Base-by-base conservation (phyloP, 1,284 basidiomycete genomes). In the Irpex sp. region DNA sequence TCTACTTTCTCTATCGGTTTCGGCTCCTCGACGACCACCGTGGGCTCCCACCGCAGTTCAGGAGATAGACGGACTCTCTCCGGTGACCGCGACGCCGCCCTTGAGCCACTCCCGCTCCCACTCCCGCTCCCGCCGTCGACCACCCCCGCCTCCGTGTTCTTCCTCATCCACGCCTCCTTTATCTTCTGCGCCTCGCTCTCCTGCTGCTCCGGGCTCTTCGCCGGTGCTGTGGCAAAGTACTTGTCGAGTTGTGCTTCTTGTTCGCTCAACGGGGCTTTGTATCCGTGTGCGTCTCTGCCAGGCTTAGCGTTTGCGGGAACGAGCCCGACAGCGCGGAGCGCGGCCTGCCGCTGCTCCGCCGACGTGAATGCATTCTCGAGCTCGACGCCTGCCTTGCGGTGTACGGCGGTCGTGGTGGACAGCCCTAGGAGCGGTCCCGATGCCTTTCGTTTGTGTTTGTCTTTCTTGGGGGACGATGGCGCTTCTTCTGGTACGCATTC, bases 221-320 rank as follows among this genome's bases (percentile, higher is more conserved):
- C 19, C 8, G 68, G 64, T 21, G 71, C 60, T 3, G 71, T 66
- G 2, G 70, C 64, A 59, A 67, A 68, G 8, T 70, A 68, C 17
- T 68, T 62, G 65, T 76, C 73, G 38, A 70, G 68, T 49, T 71
- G 72, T 44, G 67, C 70, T 66, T 76, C 75, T 57, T 75, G 68
- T 60, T 74, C 71, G 57, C 74, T 75, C n/a, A 76, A 64, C 31
- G 71, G 64, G 31, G 67, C 65, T 44, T 66, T 65, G 60, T 57
- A 70, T 19, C 68, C 68, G 44, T 73, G 65, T 47, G 64, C 63
- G 61, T 69, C 69, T 21, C 66, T 60, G 60, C 65, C 68, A 13
- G 64, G 37, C 36, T 57, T 48, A 4, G 64, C 44, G 19, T 62
- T 59, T 6, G 69, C 52, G 6, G 74, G 72, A 2, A 73, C 58